Base-by-base conservation (phyloP, 2,329 filamentous ascomycete genomes). In the Endothia cerciana region DNA sequence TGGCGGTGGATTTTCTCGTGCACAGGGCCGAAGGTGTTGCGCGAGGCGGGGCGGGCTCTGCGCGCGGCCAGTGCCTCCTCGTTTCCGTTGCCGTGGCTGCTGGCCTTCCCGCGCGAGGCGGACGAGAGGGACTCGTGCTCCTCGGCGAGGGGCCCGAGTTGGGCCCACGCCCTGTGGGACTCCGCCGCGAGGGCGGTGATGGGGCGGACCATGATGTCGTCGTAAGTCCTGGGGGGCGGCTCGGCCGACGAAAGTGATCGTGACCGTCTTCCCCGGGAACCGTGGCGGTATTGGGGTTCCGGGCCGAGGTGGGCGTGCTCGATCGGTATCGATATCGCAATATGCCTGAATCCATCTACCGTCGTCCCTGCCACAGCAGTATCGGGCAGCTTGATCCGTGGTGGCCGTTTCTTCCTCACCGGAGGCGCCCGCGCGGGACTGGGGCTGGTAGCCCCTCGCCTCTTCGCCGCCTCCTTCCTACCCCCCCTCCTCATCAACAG, bases 251-350 rank as follows among this genome's bases (percentile, higher is more conserved):
- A 58, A 30, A 63, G 43, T 1, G 60, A 63, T 15, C 22, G 62
- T 43, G 64, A 64, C 13, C 40, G 62, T 43, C 57, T 57, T 40
- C 28, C 28, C 13, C 38, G 28, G 7, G 30, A 38, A 8, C 33
- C 60, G 60, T 70, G 62, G 15, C 71, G 69, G 36, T 73, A 70
- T 57, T 73, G 73, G 45, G 73, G 70, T 25, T 71, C 68, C 6
- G 72, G 69, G 2, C 77, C 78, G 53, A 82, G 74, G 28, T 83
- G 79, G 5, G 79, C 81, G 65, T 84, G 76, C 69, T 85, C 80
- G 15, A 82, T 66, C 1, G 86, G 86, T 55, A 88, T 87, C 0
- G 85, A 87, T 61, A 88, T 88, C 65, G 85, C 84, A 69, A 89
- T 87, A 70, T 88, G 83, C 4, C 83, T 79, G 71, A 85, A 78